A percentile compares a stretch with the other conserved stretches of the same genome.
These are phyloP conservation scores for Globisporangium alternatum DNA, from an alignment of 352 stramenopile genomes.

Conservation along the genomic window DNA sequence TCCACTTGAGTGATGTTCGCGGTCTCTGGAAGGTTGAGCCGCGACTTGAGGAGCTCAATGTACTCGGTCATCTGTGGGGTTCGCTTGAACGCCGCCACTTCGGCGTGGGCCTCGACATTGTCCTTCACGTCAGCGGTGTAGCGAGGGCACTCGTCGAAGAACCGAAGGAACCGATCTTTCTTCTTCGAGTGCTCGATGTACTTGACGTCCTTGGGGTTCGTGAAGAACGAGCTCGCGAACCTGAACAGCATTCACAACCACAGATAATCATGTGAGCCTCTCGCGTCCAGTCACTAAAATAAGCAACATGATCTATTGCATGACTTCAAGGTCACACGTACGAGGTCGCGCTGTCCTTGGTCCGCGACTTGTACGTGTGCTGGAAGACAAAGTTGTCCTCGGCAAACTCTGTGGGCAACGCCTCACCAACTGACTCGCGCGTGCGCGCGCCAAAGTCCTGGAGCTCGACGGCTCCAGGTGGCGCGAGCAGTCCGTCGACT, in stretches of 20 bases:
- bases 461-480: slow-evolving; percentile 39
- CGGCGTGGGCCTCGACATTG: slow-evolving; percentile 29
- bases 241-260: slow-evolving; percentile 16
- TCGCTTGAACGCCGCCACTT: slow-evolving; percentile 32
- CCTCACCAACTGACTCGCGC: slow-evolving; percentile 16
- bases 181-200: slow-evolving; percentile 40
- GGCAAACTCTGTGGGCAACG: slow-evolving; percentile 24
- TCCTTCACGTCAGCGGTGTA: slow-evolving; percentile 49
- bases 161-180: slow-evolving; percentile 48
- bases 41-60: slow-evolving; percentile 18
- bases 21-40: slow-evolving; percentile 14
- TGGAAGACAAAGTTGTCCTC: slow-evolving; percentile 39
- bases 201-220: slow-evolving; percentile 36
- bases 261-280: not conserved
- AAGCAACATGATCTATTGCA: not conserved
- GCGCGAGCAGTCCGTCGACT: slow-evolving; percentile 35
- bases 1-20: slow-evolving; percentile 27
- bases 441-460: slow-evolving; percentile 32
- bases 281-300: not conserved
- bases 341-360: slow-evolving; percentile 55
- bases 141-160: slow-evolving; percentile 55
- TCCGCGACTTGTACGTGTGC: slow-evolving; percentile 60
- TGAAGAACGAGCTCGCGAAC: slow-evolving; percentile 54
- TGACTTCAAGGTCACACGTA: slow-evolving; percentile 18
- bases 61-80: slow-evolving; percentile 23